phyloP scores from a whole-genome alignment of 768 basidiomycete genomes.

The Termitomyces sp. region DNA sequence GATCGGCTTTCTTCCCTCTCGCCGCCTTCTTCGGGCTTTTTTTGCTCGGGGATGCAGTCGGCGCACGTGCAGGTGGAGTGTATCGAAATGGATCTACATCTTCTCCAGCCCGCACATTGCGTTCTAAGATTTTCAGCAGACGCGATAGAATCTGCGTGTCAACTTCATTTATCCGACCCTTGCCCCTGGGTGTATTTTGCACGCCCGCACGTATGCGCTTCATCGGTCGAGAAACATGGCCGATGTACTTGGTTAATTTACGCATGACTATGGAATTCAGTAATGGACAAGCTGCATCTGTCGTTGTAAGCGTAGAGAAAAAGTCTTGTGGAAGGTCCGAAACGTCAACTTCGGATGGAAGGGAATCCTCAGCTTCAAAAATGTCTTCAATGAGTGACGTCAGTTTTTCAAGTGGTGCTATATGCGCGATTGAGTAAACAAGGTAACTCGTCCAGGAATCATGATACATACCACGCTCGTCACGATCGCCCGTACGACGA shows the following conservation, averaged over 20 bases:
- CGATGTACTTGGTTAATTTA: conserved; percentile 68
- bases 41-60: conserved; percentile 45
- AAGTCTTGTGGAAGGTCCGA: conserved; percentile 51
- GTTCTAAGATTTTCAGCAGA: conserved; percentile 71
- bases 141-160: conserved; percentile 59
- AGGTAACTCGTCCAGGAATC: neutral
- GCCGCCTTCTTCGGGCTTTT: conserved; percentile 35
- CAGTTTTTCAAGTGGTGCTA: conserved; percentile 74
- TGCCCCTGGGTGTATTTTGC: conserved; percentile 41
- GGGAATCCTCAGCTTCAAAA: conserved; percentile 73
- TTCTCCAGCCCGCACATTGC: conserved; percentile 73
- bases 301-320: conserved; percentile 55
- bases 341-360: conserved; percentile 52
- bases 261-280: conserved; percentile 53
- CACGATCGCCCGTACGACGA: conserved; percentile 66
- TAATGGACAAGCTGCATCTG: conserved; percentile 54
- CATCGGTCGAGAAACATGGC: conserved; percentile 59
- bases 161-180: conserved; percentile 62
- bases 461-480: conserved; percentile 56
- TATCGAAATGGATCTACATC: conserved; percentile 66
- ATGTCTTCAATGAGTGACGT: conserved; percentile 75
- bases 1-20: conserved; percentile 32
- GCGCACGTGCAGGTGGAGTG: conserved; percentile 15
- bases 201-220: conserved; percentile 54
- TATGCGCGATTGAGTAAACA: neutral